These are phyloP conservation scores for Takakia lepidozioides DNA, from an alignment of 225 moss, liverwort and hornwort genomes.

Conservation along the genomic window DNA sequence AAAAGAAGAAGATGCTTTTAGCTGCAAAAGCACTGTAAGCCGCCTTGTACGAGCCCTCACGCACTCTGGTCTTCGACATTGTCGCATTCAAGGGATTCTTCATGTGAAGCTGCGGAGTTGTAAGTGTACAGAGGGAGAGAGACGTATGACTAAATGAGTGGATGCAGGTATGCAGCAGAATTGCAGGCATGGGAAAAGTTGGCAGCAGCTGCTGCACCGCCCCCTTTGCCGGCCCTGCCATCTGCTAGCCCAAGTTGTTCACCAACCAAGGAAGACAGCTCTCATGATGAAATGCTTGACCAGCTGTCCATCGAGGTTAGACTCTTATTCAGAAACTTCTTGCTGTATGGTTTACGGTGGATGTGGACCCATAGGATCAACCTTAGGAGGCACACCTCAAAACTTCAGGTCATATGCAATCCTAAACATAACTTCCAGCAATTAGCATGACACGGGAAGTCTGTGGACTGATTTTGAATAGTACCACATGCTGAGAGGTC, in stretches of 20 bases:
- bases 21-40: slow-evolving; percentile 38
- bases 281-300: slow-evolving; percentile 16
- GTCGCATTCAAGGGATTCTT: no score
- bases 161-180: slow-evolving; percentile 38
- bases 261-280: slow-evolving; percentile 15
- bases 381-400: background rate
- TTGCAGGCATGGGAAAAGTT: slow-evolving; percentile 51
- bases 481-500: no score
- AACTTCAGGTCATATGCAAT: no score
- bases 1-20: slow-evolving; percentile 33
- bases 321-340: background rate
- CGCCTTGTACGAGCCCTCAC: no score
- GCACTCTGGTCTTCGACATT: no score
- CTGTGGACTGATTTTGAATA: no score
- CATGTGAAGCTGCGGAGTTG: no score
- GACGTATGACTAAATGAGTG: no score
- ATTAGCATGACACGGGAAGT: no score
- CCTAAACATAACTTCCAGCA: no score
- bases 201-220: slow-evolving; percentile 26
- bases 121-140: no score
- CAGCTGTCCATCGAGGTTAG: slow-evolving; percentile 41
- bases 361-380: background rate
- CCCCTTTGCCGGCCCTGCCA: slow-evolving; percentile 8
- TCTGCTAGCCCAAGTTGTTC: slow-evolving; percentile 10
- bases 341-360: background rate